A percentile compares a stretch with the other conserved stretches of the same genome.
Evolutionary conservation across 106 monocot species (phyloP).

Genomic region (Dioscorea dumetorum): DNA sequence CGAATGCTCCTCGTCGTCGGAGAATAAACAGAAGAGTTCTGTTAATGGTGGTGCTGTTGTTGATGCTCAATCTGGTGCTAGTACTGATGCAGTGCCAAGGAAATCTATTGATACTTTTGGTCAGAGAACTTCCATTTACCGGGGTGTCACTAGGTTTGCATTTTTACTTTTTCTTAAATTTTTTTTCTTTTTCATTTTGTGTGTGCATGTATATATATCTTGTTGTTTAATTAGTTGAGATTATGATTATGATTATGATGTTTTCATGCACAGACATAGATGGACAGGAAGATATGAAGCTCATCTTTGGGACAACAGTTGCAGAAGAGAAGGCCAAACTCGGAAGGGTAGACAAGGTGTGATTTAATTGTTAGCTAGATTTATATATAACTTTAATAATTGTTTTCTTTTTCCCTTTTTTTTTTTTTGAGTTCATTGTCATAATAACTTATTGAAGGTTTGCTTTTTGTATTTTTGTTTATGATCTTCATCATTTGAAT

Average conservation of each 20-base stretch:
- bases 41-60: background rate
- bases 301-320: conserved; percentile 97
- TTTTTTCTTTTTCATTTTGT: background rate
- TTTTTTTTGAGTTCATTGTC: background rate
- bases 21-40: conserved; percentile 29
- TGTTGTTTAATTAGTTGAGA: background rate
- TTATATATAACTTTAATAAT: no score
- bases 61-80: conserved; percentile 41
- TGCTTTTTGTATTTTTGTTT: background rate
- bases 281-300: conserved; percentile 99
- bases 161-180: no score
- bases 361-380: no score
- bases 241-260: background rate
- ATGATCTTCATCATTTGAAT: background rate
- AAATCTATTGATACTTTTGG: conserved; percentile 89
- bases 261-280: conserved; percentile 52
- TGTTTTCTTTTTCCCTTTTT: no score
- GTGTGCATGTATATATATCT: background rate
- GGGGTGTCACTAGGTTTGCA: conserved; percentile 83
- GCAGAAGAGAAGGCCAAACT: conserved; percentile 94
- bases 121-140: conserved; percentile 92
- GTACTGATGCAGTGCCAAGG: conserved; percentile 44
- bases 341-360: conserved; percentile 93
- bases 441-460: background rate
- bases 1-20: conserved; percentile 30